Percentiles rank a stretch among this genome's conserved stretches.
phyloP scores from a whole-genome alignment of 352 stramenopile species.

The Phytophthora pluvialis region DNA sequence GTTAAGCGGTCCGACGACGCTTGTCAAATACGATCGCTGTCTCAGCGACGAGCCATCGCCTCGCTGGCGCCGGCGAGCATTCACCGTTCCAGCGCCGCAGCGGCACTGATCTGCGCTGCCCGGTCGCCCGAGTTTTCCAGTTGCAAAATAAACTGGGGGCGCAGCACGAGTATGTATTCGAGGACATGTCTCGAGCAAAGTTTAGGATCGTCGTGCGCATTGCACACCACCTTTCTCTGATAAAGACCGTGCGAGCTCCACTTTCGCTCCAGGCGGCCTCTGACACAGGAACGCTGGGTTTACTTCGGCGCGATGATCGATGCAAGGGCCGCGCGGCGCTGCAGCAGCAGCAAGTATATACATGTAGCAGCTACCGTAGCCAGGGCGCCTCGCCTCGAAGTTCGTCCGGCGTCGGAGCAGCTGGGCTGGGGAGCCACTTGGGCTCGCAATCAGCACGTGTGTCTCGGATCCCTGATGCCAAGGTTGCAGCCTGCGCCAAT shows the following conservation, averaged over 20 bases:
- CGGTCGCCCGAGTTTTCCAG: conserved; percentile 10
- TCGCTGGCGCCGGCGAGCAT: conserved; percentile 8
- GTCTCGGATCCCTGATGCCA: not conserved
- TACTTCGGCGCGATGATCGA: conserved; percentile 11
- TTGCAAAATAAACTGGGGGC: not conserved
- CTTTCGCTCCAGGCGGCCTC: conserved; percentile 1
- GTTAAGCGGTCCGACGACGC: conserved; percentile 30
- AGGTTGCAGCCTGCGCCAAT: not conserved
- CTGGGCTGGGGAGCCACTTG: conserved; percentile 6
- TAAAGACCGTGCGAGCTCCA: conserved; percentile 13
- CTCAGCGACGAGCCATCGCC: conserved; percentile 8
- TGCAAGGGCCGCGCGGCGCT: conserved; percentile 7
- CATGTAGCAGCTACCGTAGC: too few relatives aligned
- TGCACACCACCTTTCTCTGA: conserved; percentile 5
- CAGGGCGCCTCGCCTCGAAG: not conserved
- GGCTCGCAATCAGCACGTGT: conserved; percentile 8
- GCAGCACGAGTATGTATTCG: not conserved
- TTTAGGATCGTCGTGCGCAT: conserved; percentile 3
- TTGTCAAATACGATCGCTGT: conserved; percentile 24
- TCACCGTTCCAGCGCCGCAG: not conserved
- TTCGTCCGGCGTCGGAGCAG: not conserved
- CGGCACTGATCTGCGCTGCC: not conserved
- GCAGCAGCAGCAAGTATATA: conserved; percentile 1
- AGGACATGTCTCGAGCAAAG: conserved; percentile 6
- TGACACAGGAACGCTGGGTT: conserved; percentile 1